A percentile compares a stretch with the other conserved stretches of the same genome.
phyloP scores from a whole-genome alignment of 192 early-diverging fungal genomes.

The Coemansia aciculifera region DNA sequence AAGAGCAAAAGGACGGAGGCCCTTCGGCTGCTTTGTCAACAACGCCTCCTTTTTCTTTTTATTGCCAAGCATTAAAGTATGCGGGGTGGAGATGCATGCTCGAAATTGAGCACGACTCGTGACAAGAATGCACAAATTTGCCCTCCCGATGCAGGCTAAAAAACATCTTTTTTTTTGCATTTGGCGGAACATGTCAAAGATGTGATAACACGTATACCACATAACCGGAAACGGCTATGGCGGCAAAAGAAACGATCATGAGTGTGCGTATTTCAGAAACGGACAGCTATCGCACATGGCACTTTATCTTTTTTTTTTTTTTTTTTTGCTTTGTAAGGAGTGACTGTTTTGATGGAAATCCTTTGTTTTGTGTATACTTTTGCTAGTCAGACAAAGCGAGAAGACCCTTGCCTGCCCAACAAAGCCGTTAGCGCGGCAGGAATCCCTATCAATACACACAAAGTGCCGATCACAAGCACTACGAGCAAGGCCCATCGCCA shows the following conservation, averaged over 20 bases:
- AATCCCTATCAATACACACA: conserved; percentile 34
- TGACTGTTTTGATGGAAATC: not conserved
- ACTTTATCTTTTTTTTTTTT: too few species aligned
- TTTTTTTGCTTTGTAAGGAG: not conserved
- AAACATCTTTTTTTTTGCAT: not conserved
- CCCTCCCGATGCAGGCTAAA: too few species aligned
- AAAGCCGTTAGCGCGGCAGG: conserved; percentile 37
- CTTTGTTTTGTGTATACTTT: not conserved
- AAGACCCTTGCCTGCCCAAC: conserved; percentile 15
- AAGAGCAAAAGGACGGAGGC: not conserved
- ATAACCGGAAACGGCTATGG: not conserved
- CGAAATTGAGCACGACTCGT: not conserved
- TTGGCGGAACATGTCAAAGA: not conserved
- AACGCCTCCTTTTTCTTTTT: not conserved
- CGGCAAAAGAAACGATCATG: not conserved
- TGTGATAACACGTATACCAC: not conserved
- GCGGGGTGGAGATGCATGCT: not conserved
- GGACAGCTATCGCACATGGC: not conserved
- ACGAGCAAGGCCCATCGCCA: conserved; percentile 44
- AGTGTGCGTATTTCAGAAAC: not conserved
- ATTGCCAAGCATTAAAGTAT: not conserved
- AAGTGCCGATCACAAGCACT: conserved; percentile 15
- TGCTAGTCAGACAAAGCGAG: not conserved
- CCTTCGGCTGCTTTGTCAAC: not conserved
- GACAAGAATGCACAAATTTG: not conserved